Evolutionary conservation across 768 basidiomycete species (phyloP), one percentile per base, ranked within the genome.

Genomic region (Exsudoporus frostii): DNA sequence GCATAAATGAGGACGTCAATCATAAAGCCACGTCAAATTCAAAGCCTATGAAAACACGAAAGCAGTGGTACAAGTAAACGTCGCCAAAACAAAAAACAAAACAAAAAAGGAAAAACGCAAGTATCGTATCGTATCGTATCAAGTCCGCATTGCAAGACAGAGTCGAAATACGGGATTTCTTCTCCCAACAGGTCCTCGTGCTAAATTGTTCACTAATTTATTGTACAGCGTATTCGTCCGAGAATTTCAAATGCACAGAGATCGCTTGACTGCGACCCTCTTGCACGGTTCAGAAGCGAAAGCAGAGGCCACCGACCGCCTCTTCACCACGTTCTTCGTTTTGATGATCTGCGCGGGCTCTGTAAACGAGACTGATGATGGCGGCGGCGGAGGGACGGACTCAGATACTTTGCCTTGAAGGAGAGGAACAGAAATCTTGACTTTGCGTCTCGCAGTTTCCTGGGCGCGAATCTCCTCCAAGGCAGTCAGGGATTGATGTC

Each of bases 401-500:
- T n/a, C 25, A 3, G 39, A 37, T 3, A 5, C 37, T 13, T 56
- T 36, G 2, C 56, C 55, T 20, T 34, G 55, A 32, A 32, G 38
- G 34, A 62, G 50, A 1, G 65, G 59, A 44, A 65, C 39, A 17
- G 54, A 53, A 14, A 66, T 59, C 54, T 57, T 64, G 17, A 63
- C 34, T 34, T 55, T 61, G 33, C 53, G 60, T 43, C 45, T 54
- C 5, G 54, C 40, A 2, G 39, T 40, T 24, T 45, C 53, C 39
- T 52, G 51, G 44, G 45, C 48, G 11, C 45, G 53, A 4, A 48
- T 51, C 10, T 58, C 58, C 43, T 61, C 63, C 51, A 65, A 51
- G 5, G 47, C 53, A 19, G 54, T 59, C 39, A 68, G 48, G 9
- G 69, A 71, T 37, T 38, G 63, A 44, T 64, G 63, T 20, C 69